Conservation (phyloP, 2,329 filamentous ascomycete species). For the Talaromyces sp. region DNA sequence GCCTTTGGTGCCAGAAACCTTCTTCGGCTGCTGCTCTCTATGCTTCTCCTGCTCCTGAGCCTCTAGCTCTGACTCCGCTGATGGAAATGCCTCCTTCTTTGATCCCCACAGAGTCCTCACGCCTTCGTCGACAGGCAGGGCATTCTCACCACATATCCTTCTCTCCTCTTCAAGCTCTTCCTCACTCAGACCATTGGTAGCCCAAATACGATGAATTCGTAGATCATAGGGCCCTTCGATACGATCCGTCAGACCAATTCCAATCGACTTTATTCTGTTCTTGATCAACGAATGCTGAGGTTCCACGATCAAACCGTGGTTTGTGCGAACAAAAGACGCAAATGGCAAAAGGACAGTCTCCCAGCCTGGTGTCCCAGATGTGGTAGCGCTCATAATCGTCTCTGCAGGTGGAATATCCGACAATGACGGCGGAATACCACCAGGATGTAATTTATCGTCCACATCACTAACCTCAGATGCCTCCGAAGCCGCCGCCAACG, state of each 20-base stretch:
- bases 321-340: conserved; percentile 92
- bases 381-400: conserved; percentile 35
- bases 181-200: conserved; percentile 67
- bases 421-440: conserved; percentile 35
- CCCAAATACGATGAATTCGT: conserved; percentile 83
- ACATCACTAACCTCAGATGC: conserved; percentile 27
- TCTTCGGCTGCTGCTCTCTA: conserved; percentile 20
- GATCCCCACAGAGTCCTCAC: conserved; percentile 31
- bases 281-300: conserved; percentile 87
- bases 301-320: conserved; percentile 86
- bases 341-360: conserved; percentile 91
- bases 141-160: conserved; percentile 41
- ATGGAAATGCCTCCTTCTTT: conserved; percentile 10
- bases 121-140: conserved; percentile 39
- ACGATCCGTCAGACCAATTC: conserved; percentile 84
- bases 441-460: conserved; percentile 28
- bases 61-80: conserved; percentile 12
- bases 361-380: conserved; percentile 76
- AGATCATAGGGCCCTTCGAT: conserved; percentile 86
- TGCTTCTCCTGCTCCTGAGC: conserved; percentile 12
- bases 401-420: conserved; percentile 40
- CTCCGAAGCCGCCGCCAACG: conserved; percentile 22
- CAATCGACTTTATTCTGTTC: conserved; percentile 80
- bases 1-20: conserved; percentile 31
- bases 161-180: conserved; percentile 43